A percentile compares a stretch with the other conserved stretches of the same genome.
Conservation (phyloP, 768 basidiomycete genomes). For the Phanerochaete carnosa region DNA sequence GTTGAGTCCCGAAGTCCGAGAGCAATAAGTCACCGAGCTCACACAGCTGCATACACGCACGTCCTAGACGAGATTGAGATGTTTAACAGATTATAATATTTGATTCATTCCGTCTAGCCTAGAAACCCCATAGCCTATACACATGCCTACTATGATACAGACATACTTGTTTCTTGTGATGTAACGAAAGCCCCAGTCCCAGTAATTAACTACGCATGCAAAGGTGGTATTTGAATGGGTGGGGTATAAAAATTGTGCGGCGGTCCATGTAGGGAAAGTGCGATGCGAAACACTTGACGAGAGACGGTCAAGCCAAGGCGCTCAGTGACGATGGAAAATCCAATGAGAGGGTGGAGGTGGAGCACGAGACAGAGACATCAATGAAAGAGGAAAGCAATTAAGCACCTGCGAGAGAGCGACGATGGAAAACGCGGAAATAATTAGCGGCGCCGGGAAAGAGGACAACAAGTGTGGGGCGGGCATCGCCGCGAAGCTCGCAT, state of each 20-base stretch:
- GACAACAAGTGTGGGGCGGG: background rate
- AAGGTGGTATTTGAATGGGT: constrained; percentile 3
- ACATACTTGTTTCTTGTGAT: background rate
- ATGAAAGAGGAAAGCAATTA: background rate
- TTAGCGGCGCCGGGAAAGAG: constrained; percentile 1
- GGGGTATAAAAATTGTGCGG: background rate
- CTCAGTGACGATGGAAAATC: background rate
- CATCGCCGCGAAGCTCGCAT: background rate
- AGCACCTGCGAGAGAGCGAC: background rate
- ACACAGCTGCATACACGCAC: no score
- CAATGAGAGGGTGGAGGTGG: background rate
- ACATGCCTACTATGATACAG: background rate
- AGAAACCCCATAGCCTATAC: background rate
- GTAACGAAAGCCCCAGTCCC: background rate
- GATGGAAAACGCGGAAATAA: background rate
- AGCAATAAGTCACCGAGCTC: no score
- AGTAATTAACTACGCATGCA: background rate
- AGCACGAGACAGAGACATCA: background rate
- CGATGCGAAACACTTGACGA: background rate
- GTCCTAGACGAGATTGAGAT: background rate
- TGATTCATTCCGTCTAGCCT: background rate
- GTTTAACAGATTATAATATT: background rate
- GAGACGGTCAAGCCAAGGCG: background rate
- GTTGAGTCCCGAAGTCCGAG: no score
- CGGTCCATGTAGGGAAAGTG: background rate